Conservation (phyloP, 257 asterid genomes). For the Primulina tabacum region DNA sequence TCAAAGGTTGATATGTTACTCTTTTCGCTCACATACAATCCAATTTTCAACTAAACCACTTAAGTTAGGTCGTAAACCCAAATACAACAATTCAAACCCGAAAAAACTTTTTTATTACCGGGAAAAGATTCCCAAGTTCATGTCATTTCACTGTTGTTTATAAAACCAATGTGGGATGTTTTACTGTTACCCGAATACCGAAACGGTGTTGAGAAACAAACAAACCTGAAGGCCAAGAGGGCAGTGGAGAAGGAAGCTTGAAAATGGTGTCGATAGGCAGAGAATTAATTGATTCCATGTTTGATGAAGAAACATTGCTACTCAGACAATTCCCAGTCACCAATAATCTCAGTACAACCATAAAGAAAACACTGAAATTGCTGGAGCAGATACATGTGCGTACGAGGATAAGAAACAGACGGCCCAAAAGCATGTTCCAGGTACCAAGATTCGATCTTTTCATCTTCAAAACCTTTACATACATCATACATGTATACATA, state of each 20-base stretch:
- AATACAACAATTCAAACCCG: background rate
- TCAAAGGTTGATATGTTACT: background rate
- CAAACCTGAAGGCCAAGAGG: conserved; percentile 62
- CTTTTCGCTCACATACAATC: background rate
- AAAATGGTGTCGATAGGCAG: conserved; percentile 60
- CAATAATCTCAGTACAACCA: conserved; percentile 17
- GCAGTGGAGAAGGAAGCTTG: conserved; percentile 64
- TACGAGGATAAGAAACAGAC: conserved; percentile 15
- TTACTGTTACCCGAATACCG: background rate
- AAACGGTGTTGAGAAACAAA: background rate
- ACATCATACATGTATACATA: background rate
- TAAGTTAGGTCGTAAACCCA: background rate
- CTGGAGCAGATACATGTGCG: background rate
- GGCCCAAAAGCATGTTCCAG: conserved; percentile 18
- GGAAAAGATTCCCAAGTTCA: background rate
- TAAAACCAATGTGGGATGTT: background rate
- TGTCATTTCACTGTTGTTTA: background rate
- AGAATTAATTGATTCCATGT: conserved; percentile 10
- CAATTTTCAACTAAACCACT: background rate
- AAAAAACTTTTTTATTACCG: background rate
- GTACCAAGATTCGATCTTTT: background rate
- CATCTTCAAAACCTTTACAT: conserved; percentile 9
- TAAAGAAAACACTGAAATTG: conserved; percentile 5
- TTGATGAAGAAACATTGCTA: conserved; percentile 15
- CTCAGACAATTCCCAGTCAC: conserved; percentile 43